Evolutionary conservation across 2,329 filamentous ascomycete species (phyloP), one percentile per base, ranked within the genome.

Genomic region (Microcyclosporella mali): DNA sequence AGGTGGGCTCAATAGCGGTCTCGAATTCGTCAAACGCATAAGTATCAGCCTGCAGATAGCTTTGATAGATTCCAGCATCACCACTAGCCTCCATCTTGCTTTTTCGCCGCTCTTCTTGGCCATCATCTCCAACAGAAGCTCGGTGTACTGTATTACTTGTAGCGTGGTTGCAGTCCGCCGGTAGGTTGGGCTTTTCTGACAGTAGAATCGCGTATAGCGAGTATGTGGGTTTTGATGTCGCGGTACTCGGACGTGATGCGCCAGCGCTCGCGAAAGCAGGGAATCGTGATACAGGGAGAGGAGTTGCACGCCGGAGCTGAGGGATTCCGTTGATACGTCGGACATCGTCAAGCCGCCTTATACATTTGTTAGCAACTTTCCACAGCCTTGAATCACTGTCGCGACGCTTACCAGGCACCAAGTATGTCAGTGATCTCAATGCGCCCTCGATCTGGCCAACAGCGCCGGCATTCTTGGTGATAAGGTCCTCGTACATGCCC

Each of bases 111-210:
- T 82, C 37, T 90, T 78, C 67, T 94, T 94, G 19, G 89, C 89
- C 19, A 85, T 79, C 92, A 98, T 98, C 65, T 98, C 92, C 77
- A 90, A 92, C n/a, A 98, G 70, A 21, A 98, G 72, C 68, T 98
- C 88, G 0, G 89, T 95, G 62, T 97, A 97, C 55, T 92, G 85
- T 18, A 95, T 85, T 68, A 94, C 84, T 62, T 94, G 88, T 37
- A 98, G 71, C 3, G 88, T 71, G 51, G 89, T 75, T 31, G 90
- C 89, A 41, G 94, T 79, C 46, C 85, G 79, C 46, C 83, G 79
- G 66, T 98, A 98, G 8, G 87, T 73, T 3, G 75, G 71, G 57
- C 77, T 82, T 41, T 73, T 72, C 37, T 73, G 69, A 14, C 73
- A 72, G 75, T 78, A 82, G 62, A 79, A 81, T 49, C 74, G 73